Conservation (phyloP, 495 filamentous ascomycete species). For the Patellaria atrata region DNA sequence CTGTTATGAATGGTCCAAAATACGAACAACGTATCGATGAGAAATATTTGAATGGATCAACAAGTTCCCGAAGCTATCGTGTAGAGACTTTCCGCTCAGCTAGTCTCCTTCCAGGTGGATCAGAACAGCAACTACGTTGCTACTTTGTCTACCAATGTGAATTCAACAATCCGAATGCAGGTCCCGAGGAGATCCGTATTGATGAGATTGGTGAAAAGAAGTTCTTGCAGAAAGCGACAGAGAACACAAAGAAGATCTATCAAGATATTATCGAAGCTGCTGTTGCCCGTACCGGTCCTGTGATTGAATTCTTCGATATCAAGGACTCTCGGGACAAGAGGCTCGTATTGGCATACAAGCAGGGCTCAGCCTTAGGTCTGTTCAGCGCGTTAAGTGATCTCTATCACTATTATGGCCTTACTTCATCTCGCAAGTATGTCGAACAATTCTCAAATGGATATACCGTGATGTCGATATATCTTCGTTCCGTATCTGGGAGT, state of each 20-base stretch:
- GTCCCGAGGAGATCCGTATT: conserved; percentile 68
- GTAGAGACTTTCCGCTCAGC: conserved; percentile 92
- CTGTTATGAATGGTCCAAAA: conserved; percentile 56
- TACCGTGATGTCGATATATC: conserved; percentile 87
- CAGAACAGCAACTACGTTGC: conserved; percentile 74
- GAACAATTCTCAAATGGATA: conserved; percentile 98
- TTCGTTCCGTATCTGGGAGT: conserved; percentile 48
- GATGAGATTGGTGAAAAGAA: conserved; percentile 85
- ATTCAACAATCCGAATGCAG: conserved; percentile 61
- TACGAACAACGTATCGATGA: conserved; percentile 90
- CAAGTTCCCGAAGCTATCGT: conserved; percentile 57
- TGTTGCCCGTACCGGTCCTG: conserved; percentile 70
- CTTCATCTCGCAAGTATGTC: conserved; percentile 91
- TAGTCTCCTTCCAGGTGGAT: conserved; percentile 54
- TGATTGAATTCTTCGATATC: conserved; percentile 96
- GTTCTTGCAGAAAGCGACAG: conserved; percentile 88
- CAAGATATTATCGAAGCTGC: conserved; percentile 81
- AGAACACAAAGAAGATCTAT: conserved; percentile 90
- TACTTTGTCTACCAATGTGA: conserved; percentile 97
- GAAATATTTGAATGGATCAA: conserved; percentile 75
- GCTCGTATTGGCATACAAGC: conserved; percentile 84
- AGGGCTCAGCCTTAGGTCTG: conserved; percentile 79
- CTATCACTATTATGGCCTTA: conserved; percentile 97
- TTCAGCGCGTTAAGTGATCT: conserved; percentile 93
- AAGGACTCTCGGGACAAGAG: conserved; percentile 81